Conservation (phyloP, 495 filamentous ascomycete species). For the Neurospora pannonica region DNA sequence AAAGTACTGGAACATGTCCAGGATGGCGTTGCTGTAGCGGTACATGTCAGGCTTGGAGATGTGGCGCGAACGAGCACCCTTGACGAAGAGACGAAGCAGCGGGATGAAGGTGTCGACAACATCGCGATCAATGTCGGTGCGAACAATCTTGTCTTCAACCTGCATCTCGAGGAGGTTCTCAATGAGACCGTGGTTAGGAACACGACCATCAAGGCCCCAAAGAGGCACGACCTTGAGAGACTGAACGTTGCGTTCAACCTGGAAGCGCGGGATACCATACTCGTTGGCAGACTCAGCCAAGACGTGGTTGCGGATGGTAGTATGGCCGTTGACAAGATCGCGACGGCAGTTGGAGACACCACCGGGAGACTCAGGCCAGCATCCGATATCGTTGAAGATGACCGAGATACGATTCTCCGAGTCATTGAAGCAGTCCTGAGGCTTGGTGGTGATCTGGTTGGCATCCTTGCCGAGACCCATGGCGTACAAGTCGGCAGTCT, state of each 20-base stretch:
- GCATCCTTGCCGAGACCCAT: conserved; percentile 56
- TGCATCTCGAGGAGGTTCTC: conserved; percentile 51
- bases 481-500: conserved; percentile 52
- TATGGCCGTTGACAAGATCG: conserved; percentile 56
- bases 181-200: conserved; percentile 55
- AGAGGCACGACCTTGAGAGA: conserved; percentile 57
- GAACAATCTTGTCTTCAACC: conserved; percentile 44
- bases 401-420: conserved; percentile 49
- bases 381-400: conserved; percentile 53
- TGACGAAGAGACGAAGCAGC: conserved; percentile 50
- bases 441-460: conserved; percentile 33
- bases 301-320: conserved; percentile 56
- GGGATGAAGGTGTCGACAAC: conserved; percentile 55
- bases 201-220: conserved; percentile 57
- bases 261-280: conserved; percentile 55
- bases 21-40: conserved; percentile 16
- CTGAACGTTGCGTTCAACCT: conserved; percentile 56
- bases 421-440: conserved; percentile 33
- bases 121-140: conserved; percentile 40
- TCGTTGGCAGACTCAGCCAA: conserved; percentile 58
- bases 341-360: conserved; percentile 60
- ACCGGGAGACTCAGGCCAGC: conserved; percentile 58
- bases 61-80: conserved; percentile 16
- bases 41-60: conserved; percentile 11
- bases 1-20: conserved; percentile 20